phyloP scores from a whole-genome alignment of 2,329 filamentous ascomycete species.

The Neobulgaria alba region DNA sequence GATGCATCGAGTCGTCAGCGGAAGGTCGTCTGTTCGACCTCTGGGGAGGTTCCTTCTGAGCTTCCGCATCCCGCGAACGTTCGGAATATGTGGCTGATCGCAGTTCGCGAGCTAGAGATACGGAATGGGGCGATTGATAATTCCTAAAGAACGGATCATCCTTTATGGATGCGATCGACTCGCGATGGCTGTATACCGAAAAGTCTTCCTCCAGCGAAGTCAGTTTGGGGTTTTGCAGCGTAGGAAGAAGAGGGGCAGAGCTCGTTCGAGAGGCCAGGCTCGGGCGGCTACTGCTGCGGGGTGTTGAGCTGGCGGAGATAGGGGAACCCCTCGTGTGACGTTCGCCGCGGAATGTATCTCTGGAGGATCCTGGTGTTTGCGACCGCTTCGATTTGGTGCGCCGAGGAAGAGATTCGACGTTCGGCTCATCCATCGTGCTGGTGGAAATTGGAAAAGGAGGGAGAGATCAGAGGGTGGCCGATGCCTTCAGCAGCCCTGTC shows the following conservation, averaged over 20 bases:
- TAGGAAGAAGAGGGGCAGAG: constrained; percentile 15
- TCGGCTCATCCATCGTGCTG: background rate
- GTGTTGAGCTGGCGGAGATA: constrained; percentile 7
- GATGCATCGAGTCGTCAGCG: constrained; percentile 17
- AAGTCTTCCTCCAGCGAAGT: constrained; percentile 11
- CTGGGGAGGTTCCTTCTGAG: constrained; percentile 9
- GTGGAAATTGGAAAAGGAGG: background rate
- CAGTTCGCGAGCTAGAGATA: constrained; percentile 27
- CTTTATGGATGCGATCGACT: constrained; percentile 44
- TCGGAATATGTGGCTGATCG: constrained; percentile 21
- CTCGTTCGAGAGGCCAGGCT: constrained; percentile 10
- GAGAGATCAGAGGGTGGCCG: background rate
- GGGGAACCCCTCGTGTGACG: constrained; percentile 4
- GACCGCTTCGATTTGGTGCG: background rate
- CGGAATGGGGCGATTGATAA: constrained; percentile 32
- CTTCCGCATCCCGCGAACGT: constrained; percentile 12
- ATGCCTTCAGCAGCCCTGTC: background rate
- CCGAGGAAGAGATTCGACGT: background rate
- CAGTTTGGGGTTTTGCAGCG: constrained; percentile 6
- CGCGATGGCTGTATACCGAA: constrained; percentile 29
- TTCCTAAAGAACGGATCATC: constrained; percentile 48
- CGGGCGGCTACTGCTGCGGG: constrained; percentile 12
- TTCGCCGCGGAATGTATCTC: background rate
- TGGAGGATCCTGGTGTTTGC: background rate
- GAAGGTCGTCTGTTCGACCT: constrained; percentile 10